Percentiles rank a stretch among this genome's conserved stretches.
These are phyloP conservation scores for Apostasia shenzhenica DNA, from an alignment of 106 monocot genomes.

Conservation along the genomic window DNA sequence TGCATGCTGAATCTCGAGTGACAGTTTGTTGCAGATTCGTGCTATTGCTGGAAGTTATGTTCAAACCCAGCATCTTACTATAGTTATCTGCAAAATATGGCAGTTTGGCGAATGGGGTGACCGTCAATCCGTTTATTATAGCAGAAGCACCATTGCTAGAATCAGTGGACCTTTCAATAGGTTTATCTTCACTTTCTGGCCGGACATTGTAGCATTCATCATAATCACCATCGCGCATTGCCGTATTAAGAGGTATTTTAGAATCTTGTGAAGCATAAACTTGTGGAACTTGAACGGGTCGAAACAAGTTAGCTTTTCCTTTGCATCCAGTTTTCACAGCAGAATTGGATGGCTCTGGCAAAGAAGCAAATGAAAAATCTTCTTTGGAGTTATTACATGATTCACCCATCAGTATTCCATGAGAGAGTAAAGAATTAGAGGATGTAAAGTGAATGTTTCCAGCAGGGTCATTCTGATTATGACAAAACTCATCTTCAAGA, in stretches of 20 bases:
- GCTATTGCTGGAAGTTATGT: too few species aligned
- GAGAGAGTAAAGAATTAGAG: not conserved
- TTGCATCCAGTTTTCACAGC: slow-evolving; percentile 6
- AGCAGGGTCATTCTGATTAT: not conserved
- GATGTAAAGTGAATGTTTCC: not conserved
- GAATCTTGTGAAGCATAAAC: not conserved
- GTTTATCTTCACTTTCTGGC: not conserved
- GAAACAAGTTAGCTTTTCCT: not conserved
- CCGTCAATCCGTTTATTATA: not conserved
- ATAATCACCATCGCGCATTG: not conserved
- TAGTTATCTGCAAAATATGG: not conserved
- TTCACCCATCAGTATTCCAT: not conserved
- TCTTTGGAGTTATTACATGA: not conserved
- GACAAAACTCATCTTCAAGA: not conserved
- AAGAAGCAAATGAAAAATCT: not conserved
- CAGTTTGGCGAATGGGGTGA: not conserved
- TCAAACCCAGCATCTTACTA: too few species aligned
- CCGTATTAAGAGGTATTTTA: not conserved
- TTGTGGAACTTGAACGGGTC: not conserved
- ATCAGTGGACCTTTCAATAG: not conserved
- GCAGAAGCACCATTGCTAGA: not conserved
- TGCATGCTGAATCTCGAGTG: not conserved
- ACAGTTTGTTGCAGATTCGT: not conserved
- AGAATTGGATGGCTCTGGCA: not conserved
- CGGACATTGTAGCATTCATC: too few species aligned